These are phyloP conservation scores for Pochonia chlamydosporia DNA, from an alignment of 2,329 filamentous ascomycete genomes.

Conservation along the genomic window DNA sequence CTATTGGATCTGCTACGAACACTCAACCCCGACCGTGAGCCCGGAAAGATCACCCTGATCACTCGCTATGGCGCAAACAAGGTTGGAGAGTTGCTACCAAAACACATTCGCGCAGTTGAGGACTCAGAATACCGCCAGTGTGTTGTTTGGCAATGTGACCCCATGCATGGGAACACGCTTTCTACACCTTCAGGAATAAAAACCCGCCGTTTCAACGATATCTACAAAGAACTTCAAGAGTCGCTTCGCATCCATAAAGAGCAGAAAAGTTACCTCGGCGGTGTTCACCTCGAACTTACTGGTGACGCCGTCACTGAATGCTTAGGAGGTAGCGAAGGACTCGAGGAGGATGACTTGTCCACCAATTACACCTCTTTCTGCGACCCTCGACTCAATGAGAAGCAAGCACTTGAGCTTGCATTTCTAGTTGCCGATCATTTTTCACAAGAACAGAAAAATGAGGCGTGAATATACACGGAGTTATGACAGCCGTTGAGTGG, in stretches of 20 bases:
- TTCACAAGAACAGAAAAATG: constrained; percentile 29
- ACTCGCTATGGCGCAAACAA: constrained; percentile 84
- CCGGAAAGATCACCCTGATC: constrained; percentile 93
- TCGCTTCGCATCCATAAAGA: constrained; percentile 81
- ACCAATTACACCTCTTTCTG: constrained; percentile 95
- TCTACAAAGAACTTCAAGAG: constrained; percentile 79
- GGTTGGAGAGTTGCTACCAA: constrained; percentile 69
- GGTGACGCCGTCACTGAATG: constrained; percentile 97
- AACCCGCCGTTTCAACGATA: constrained; percentile 85
- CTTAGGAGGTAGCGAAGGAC: constrained; percentile 78
- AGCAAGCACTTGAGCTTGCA: constrained; percentile 91
- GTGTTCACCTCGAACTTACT: constrained; percentile 91
- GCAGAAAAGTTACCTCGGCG: constrained; percentile 80
- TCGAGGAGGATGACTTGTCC: constrained; percentile 82
- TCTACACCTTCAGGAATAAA: constrained; percentile 75
- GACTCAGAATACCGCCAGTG: constrained; percentile 58
- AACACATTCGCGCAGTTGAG: constrained; percentile 85
- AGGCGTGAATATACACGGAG: neutral
- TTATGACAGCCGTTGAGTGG: no score
- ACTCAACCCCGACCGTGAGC: constrained; percentile 75
- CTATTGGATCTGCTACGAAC: constrained; percentile 74
- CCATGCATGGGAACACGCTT: constrained; percentile 85
- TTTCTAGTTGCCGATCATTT: constrained; percentile 88
- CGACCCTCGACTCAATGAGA: constrained; percentile 92
- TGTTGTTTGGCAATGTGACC: constrained; percentile 97